Evolutionary conservation across 495 filamentous ascomycete genomes (phyloP), one percentile per base, ranked within the genome.

Genomic region (Podospora anserina): DNA sequence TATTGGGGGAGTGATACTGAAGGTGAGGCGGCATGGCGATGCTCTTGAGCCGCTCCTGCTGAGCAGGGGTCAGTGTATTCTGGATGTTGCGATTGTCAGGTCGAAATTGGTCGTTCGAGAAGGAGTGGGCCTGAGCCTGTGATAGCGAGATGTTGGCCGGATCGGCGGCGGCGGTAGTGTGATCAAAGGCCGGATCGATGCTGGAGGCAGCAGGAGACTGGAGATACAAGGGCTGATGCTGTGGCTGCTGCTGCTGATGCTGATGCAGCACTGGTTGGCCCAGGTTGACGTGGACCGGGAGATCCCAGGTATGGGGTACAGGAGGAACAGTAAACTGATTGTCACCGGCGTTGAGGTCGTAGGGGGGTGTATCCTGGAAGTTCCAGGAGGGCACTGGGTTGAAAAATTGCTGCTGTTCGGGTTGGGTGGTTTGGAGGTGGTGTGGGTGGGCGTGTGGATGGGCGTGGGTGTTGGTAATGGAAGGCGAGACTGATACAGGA

Each of bases 1-100:
- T 86, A 69, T 81, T 78, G 49, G 84, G 84, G 65, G 83, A 86
- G 68, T 81, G 78, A 67, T 86, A 86, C 64, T 82, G 81, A 58
- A 87, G 79, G 65, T 85, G 83, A 26, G 81, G 69, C 4, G 85
- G 85, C 85, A 87, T 87, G 56, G 85, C 83, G 65, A 87, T 86
- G 49, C 75, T 84, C 67, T 80, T 82, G 64, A 86, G 73, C 70
- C 78, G 80, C 68, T 85, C 84, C 60, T 84, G 82, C 67, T 86
- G 82, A n/a, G 84, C 84, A 15, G 80, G 80, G 58, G 81, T 86
- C 49, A 84, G 71, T 2, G 74, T 80, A 66, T 75, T 79, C 15
- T 71, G 69, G 28, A 74, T 64, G 20, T 73, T 68, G 67, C 75
- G 70, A 20, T 70, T 34, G 19, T 69, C 66, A 57, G 71, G 20